A percentile compares a stretch with the other conserved stretches of the same genome.
Evolutionary conservation across 2,329 filamentous ascomycete species (phyloP).

Genomic region (Cytospora chrysosperma): DNA sequence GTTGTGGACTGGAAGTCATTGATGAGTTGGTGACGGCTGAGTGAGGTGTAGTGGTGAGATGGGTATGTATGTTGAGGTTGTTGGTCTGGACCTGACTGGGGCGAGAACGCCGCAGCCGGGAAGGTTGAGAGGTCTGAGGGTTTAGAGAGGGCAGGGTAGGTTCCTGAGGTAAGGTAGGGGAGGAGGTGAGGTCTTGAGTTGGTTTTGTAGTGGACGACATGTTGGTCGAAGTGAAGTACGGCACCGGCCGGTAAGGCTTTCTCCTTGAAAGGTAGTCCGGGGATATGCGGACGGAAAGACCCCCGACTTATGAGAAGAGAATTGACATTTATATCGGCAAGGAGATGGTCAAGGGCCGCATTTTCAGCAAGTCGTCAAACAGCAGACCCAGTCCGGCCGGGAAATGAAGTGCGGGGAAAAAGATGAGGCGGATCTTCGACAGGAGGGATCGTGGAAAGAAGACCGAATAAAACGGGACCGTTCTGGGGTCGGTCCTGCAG

Average conservation of each 20-base stretch:
- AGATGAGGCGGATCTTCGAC: conserved; percentile 26
- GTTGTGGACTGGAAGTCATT: conserved; percentile 53
- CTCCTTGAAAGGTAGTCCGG: conserved; percentile 24
- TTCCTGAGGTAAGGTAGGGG: conserved; percentile 34
- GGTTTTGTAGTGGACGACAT: conserved; percentile 33
- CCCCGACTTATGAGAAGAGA: conserved; percentile 21
- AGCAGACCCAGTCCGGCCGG: conserved; percentile 20
- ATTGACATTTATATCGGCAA: conserved; percentile 24
- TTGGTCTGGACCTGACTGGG: conserved; percentile 50
- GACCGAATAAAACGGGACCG: conserved; percentile 22
- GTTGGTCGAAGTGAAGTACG: conserved; percentile 27
- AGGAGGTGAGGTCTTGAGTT: conserved; percentile 32
- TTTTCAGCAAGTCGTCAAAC: conserved; percentile 28
- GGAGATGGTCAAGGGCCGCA: conserved; percentile 30
- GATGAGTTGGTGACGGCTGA: conserved; percentile 59
- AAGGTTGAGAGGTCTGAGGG: conserved; percentile 38
- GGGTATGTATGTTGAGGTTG: conserved; percentile 37
- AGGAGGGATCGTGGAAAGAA: conserved; percentile 24
- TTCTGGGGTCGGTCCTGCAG: conserved; percentile 25
- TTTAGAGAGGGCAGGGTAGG: conserved; percentile 45
- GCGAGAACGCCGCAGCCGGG: conserved; percentile 42
- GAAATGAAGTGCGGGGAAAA: conserved; percentile 29
- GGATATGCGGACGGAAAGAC: conserved; percentile 24
- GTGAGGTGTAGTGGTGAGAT: conserved; percentile 43
- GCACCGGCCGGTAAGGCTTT: conserved; percentile 20